Evolutionary conservation across 257 asterid species (phyloP), one percentile per base, ranked within the genome.

Genomic region (Handroanthus guayacan): DNA sequence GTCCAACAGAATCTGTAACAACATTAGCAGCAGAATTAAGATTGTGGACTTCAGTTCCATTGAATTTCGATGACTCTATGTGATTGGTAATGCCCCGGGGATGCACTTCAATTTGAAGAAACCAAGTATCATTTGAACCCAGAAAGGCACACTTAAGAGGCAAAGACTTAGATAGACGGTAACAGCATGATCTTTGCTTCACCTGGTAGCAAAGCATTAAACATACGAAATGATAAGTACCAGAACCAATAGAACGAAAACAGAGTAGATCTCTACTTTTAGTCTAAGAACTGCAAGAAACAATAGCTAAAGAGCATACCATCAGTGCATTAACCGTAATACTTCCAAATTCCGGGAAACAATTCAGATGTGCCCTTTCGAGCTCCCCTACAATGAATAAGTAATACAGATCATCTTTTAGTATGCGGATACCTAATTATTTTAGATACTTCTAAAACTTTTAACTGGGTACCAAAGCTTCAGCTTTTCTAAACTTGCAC

Each of bases 321-420:
- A 77, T 80, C 60, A 91, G 14, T 34, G 79, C 73, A 31, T 75
- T 57, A 16, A 86, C 90, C 43, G 47, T 77, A 47, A 92, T 86
- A 55, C 65, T 72, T 52, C 96, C 92, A 54, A 78, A 38, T 62
- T 84, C 84, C 0, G 90, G 96, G 84, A 87, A 92, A 80, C 92
- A 92, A 86, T 74, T 84, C 72, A 84, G 85, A 80, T 92, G 97
- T 4, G 78, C 73, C 78, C 54, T 78, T 78, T 88, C 92, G 16
- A 91, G 82, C 83, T 85, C 89, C 82, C 86, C 96, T 91, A 77
- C 78, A 83, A 77, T 41, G 72, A 75, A 67, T 17, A 36, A 62
- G 66, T 48, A 74, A 39, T 44, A 58, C 39, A 60, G 10, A 71
- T 52, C 72, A 64, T 43, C 18, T 44, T 41, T 61, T 18, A 69